Percentiles rank a stretch among this genome's conserved stretches.
Conservation (phyloP, 2,329 filamentous ascomycete genomes). For the Zasmidium citrigriseum region DNA sequence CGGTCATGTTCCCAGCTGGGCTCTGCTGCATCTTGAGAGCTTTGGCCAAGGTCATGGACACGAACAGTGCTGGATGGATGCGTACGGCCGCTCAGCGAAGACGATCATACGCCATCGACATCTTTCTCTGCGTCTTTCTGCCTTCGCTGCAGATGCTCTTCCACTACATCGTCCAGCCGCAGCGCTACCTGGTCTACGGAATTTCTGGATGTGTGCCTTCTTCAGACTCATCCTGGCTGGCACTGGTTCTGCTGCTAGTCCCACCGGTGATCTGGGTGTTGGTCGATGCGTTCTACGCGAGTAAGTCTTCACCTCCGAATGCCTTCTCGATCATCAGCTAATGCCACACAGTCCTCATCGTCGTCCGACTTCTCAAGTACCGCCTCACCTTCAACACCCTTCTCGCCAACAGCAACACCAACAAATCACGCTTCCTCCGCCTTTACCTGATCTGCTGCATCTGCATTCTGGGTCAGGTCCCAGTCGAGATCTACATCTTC, state of each 20-base stretch:
- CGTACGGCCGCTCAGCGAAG: conserved; percentile 52
- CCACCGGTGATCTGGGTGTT: conserved; percentile 59
- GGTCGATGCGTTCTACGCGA: conserved; percentile 57
- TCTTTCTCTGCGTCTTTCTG: conserved; percentile 57
- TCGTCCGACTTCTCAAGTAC: conserved; percentile 63
- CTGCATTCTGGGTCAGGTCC: conserved; percentile 54
- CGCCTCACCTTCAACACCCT: conserved; percentile 59
- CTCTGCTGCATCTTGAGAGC: conserved; percentile 61
- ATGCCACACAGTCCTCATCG: conserved; percentile 53
- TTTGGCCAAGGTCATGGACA: conserved; percentile 63
- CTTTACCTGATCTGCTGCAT: conserved; percentile 59
- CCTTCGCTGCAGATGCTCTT: conserved; percentile 57
- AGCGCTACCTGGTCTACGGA: conserved; percentile 59
- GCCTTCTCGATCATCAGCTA: neutral
- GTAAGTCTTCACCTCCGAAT: conserved; percentile 44
- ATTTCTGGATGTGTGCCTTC: conserved; percentile 61
- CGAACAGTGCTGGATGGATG: conserved; percentile 54
- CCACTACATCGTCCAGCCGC: conserved; percentile 62
- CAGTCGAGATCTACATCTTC: conserved; percentile 55
- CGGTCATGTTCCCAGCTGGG: conserved; percentile 55
- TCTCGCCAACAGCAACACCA: conserved; percentile 55
- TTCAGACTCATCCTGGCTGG: conserved; percentile 60
- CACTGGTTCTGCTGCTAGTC: conserved; percentile 54
- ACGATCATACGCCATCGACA: conserved; percentile 52
- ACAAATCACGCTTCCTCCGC: conserved; percentile 62